These are phyloP conservation scores for Cicer arietinum DNA, from an alignment of 306 rosid genomes.

Conservation along the genomic window DNA sequence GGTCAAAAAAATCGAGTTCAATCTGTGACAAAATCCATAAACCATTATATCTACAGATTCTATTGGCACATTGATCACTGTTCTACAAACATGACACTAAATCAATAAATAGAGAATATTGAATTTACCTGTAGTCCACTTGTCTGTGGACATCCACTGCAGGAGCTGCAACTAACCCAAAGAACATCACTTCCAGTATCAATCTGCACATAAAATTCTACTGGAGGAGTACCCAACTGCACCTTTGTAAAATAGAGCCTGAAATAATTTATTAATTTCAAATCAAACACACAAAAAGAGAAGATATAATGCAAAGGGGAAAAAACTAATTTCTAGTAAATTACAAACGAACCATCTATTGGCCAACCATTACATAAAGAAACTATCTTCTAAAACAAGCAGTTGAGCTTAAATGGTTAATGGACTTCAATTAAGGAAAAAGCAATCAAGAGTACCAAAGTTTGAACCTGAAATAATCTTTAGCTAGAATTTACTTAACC, in stretches of 20 bases:
- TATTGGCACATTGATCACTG: neutral
- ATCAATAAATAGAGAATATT: slow-evolving; percentile 27
- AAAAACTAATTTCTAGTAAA: neutral
- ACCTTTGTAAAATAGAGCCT: slow-evolving; percentile 89
- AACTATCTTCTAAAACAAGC: neutral
- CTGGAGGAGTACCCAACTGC: slow-evolving; percentile 90
- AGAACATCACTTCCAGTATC: slow-evolving; percentile 98
- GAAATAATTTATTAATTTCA: slow-evolving; percentile 40
- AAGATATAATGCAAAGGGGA: slow-evolving; percentile 1
- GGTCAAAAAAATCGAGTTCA: slow-evolving; percentile 72
- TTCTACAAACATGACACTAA: slow-evolving; percentile 32
- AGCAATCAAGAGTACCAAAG: too few species aligned
- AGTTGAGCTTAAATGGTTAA: too few species aligned
- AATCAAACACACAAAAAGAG: neutral
- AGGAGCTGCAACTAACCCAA: slow-evolving; percentile 87
- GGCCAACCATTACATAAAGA: neutral
- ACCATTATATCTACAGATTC: slow-evolving; percentile 23
- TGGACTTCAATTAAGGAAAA: too few species aligned
- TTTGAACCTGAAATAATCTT: too few species aligned
- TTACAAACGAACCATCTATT: slow-evolving; percentile 18
- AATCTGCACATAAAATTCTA: slow-evolving; percentile 86
- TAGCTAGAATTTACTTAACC: too few species aligned
- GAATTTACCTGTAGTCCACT: slow-evolving; percentile 82
- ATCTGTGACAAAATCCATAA: slow-evolving; percentile 60
- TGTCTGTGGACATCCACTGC: slow-evolving; percentile 88